These are phyloP conservation scores for Colletotrichum plurivorum DNA, from an alignment of 2,329 filamentous ascomycete genomes.

Conservation along the genomic window DNA sequence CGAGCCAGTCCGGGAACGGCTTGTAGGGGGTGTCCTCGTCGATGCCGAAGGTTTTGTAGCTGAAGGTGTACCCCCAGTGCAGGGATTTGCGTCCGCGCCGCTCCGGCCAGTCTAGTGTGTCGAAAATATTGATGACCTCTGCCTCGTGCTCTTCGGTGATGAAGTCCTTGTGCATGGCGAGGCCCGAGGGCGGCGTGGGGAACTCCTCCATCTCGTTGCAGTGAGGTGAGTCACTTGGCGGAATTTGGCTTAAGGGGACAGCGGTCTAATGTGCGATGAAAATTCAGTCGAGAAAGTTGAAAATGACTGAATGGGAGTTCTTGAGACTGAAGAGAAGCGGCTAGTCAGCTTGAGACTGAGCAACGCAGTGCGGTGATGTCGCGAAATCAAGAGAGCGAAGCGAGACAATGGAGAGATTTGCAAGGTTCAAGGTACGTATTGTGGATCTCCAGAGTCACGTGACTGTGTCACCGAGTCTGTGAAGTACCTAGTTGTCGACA, in stretches of 20 bases:
- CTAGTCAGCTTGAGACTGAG: neutral
- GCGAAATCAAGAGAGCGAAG: neutral
- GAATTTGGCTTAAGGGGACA: neutral
- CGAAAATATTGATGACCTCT: constrained; percentile 59
- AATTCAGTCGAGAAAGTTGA: too few relatives aligned
- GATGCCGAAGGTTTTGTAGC: constrained; percentile 71
- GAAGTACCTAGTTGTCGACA: neutral
- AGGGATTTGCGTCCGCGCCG: constrained; percentile 63
- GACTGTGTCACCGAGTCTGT: neutral
- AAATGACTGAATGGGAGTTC: too few relatives aligned
- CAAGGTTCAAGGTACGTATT: neutral
- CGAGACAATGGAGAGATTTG: neutral
- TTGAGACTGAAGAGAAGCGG: neutral
- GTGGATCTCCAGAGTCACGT: neutral
- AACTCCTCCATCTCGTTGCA: constrained; percentile 43
- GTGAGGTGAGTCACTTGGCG: neutral
- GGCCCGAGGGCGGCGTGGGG: constrained; percentile 51
- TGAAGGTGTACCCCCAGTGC: constrained; percentile 71
- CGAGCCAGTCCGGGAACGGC: constrained; percentile 66
- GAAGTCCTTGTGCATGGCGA: constrained; percentile 63
- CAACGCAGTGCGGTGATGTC: neutral
- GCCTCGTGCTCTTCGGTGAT: constrained; percentile 61
- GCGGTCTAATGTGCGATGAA: too few relatives aligned
- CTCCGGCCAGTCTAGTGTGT: constrained; percentile 62
- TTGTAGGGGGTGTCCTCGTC: constrained; percentile 64